Evolutionary conservation across 2,329 filamentous ascomycete genomes (phyloP), one percentile per base, ranked within the genome.

Genomic region (Phialophora macrospora): DNA sequence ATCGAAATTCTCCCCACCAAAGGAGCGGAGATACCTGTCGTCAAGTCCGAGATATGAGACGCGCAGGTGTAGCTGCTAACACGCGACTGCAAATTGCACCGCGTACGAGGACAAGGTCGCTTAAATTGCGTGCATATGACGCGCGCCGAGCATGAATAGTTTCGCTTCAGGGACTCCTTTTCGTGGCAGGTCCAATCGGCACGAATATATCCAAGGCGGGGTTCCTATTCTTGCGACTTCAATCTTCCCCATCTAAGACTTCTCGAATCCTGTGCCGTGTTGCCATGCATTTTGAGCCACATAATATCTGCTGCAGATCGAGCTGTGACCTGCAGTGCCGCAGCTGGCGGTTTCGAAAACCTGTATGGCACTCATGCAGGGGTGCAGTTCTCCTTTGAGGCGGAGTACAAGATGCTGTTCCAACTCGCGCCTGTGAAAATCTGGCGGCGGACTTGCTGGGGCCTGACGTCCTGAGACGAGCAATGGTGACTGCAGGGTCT

Each of bases 41-140:
- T 55, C 52, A 8, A 55, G 28, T 32, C 52, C 52, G 52, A 34
- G 17, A 55, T 34, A 22, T 55, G 52, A 55, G 52, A 55, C 52
- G 12, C 52, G 52, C 52, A 20, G 12, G 1, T 26, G 30, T 12
- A 22, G 20, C 38, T n/a, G 38, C 38, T 17, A 41, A 57, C 30
- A 57, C 55, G 55, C 55, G 55, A 57, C 55, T 20, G n/a, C 52
- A 30, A 20, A 55, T 55, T 30, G 52, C 24, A 32, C 7, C 38
- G 8, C 17, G 38, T n/a, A 44, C 38, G 38, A n/a, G 38, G 38
- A 20, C 17, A n/a, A 44, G 28, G 28, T 55, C 26, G 52, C 52
- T 34, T 46, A 57, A 41, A 57, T 20, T 57, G 55, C 26, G 44
- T 57, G 55, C 55, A 57, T 56, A 32, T 57, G 32, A 38, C 55